Evolutionary conservation across 495 filamentous ascomycete genomes (phyloP).

Genomic region (Podospora pseudopauciseta): DNA sequence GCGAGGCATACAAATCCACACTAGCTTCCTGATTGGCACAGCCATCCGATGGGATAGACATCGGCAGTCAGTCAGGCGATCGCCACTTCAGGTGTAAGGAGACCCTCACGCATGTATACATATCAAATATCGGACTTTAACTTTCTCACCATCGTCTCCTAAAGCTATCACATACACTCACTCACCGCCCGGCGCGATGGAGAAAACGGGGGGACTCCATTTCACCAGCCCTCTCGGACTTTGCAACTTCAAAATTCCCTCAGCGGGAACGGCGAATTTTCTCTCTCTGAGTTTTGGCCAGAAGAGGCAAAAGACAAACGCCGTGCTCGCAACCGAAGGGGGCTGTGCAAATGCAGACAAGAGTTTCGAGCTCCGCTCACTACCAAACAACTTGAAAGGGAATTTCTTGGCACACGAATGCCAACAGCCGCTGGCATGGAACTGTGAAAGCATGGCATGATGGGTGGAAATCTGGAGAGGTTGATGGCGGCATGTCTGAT

Average conservation of each 20-base stretch:
- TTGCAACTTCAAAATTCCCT: conserved; percentile 1
- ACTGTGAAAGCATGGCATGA: not conserved
- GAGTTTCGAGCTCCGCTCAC: not conserved
- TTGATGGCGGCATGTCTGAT: not conserved
- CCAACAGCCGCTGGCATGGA: not conserved
- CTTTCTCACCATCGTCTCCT: not conserved
- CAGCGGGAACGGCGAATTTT: not conserved
- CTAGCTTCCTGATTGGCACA: not conserved
- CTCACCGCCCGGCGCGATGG: too few relatives aligned
- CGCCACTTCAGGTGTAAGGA: not conserved
- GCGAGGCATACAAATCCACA: not conserved
- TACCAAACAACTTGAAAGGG: not conserved
- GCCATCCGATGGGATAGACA: not conserved
- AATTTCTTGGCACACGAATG: not conserved
- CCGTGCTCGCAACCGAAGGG: not conserved
- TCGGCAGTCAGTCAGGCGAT: not conserved
- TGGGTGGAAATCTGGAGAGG: conserved; percentile 1
- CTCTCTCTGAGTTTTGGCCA: not conserved
- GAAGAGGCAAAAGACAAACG: conserved; percentile 2
- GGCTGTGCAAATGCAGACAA: conserved; percentile 1
- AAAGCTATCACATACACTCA: not conserved
- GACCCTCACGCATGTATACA: not conserved
- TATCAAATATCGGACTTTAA: not conserved
- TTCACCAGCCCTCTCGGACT: not conserved
- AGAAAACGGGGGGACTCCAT: not conserved